Percentiles rank a stretch among this genome's conserved stretches.
Evolutionary conservation across 176 grass and related monocot genomes (phyloP).

Genomic region (Pharus latifolius): DNA sequence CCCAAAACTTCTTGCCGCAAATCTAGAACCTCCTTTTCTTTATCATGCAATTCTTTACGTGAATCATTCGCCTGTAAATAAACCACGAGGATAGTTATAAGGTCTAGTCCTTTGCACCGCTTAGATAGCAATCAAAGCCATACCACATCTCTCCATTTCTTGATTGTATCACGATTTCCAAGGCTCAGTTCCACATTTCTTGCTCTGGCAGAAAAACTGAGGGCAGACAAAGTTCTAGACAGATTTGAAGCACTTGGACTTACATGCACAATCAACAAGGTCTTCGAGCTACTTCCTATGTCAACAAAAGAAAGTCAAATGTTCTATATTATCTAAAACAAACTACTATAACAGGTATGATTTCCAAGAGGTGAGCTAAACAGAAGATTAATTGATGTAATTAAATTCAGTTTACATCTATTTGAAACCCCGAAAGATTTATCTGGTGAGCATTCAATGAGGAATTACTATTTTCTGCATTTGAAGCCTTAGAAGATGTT

Average conservation of each 20-base stretch:
- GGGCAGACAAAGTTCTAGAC: constrained; percentile 70
- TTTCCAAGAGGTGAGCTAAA: too few species aligned
- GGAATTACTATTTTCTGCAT: too few species aligned
- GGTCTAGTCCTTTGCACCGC: not conserved
- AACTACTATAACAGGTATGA: too few species aligned
- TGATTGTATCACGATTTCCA: constrained; percentile 97
- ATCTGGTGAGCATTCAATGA: too few species aligned
- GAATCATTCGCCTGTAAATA: constrained; percentile 91
- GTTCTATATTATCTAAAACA: not conserved
- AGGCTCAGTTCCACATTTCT: constrained; percentile 96
- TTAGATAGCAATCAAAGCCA: constrained; percentile 17
- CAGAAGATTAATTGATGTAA: too few species aligned
- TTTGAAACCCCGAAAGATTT: too few species aligned
- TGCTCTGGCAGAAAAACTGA: constrained; percentile 90
- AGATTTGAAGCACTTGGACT: constrained; percentile 91
- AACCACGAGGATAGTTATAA: constrained; percentile 18
- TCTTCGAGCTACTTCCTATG: constrained; percentile 83
- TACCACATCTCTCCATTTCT: constrained; percentile 99
- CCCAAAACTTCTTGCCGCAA: constrained; percentile 64
- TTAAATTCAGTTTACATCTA: too few species aligned
- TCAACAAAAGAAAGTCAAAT: constrained; percentile 10
- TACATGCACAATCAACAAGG: constrained; percentile 78
- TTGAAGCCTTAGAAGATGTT: too few species aligned
- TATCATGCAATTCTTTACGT: constrained; percentile 83
- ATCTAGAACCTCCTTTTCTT: constrained; percentile 85